These are phyloP conservation scores for Rubia yunnanensis DNA, from an alignment of 257 asterid genomes.

Conservation along the genomic window DNA sequence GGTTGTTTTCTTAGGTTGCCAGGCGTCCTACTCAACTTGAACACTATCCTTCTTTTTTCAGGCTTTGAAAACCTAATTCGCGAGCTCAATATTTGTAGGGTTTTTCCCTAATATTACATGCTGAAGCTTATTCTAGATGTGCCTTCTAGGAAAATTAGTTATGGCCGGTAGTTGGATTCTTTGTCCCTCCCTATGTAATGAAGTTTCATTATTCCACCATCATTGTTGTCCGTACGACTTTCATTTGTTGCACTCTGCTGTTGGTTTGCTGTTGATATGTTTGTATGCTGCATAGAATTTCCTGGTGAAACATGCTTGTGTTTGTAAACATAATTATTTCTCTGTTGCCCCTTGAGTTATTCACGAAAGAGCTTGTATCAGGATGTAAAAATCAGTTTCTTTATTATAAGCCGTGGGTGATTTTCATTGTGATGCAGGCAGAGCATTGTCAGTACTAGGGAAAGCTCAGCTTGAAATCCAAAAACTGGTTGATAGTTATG, in stretches of 20 bases:
- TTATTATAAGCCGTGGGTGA: not conserved
- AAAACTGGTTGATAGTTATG: slow-evolving; percentile 76
- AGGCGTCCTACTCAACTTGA: no score
- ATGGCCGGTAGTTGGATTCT: not conserved
- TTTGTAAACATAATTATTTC: no score
- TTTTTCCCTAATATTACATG: not conserved
- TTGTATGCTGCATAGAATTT: no score
- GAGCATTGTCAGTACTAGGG: slow-evolving; percentile 67
- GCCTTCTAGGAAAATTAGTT: not conserved
- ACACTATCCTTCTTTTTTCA: not conserved
- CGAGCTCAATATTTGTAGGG: not conserved
- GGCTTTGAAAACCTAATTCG: no score
- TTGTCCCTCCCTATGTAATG: not conserved
- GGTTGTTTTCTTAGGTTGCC: no score
- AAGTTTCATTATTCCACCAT: not conserved
- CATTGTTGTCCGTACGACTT: no score
- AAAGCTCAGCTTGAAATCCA: slow-evolving; percentile 81
- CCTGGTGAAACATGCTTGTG: no score
- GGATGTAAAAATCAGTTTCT: not conserved
- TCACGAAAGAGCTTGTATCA: not conserved
- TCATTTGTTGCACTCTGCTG: no score
- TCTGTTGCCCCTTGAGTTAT: no score
- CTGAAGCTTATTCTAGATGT: not conserved
- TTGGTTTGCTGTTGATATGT: no score
- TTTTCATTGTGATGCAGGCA: slow-evolving; percentile 43